phyloP scores from a whole-genome alignment of 2,329 filamentous ascomycete species.

The Bipolaris victoriae region DNA sequence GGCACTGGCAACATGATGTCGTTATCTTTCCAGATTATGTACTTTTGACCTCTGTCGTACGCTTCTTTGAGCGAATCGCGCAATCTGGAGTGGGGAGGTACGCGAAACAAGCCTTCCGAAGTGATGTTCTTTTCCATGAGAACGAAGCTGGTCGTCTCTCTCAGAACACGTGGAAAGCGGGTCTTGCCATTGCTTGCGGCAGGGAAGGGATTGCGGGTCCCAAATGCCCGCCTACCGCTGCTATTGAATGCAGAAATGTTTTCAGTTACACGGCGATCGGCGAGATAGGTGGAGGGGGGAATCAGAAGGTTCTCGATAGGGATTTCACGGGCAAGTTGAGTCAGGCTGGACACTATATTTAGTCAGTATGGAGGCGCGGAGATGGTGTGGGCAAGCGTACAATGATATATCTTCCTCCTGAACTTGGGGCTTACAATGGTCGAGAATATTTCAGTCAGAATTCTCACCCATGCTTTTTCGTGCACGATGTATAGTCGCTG shows the following conservation, averaged over 20 bases:
- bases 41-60: constrained; percentile 62
- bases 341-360: constrained; percentile 55
- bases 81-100: constrained; percentile 58
- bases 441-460: constrained; percentile 62
- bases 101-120: constrained; percentile 61
- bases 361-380: constrained; percentile 17
- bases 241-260: constrained; percentile 57
- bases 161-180: constrained; percentile 59
- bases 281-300: constrained; percentile 60
- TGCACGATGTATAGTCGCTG: constrained; percentile 64
- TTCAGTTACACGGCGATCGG: constrained; percentile 58
- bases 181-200: constrained; percentile 52
- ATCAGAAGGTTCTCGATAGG: constrained; percentile 61
- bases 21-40: constrained; percentile 60
- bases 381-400: constrained; percentile 38
- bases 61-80: constrained; percentile 60
- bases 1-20: constrained; percentile 42
- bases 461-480: constrained; percentile 62
- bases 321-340: constrained; percentile 57
- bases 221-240: constrained; percentile 55
- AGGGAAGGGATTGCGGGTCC: constrained; percentile 56
- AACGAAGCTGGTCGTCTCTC: constrained; percentile 61
- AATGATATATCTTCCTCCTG: constrained; percentile 62
- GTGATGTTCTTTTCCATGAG: constrained; percentile 56
- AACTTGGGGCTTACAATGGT: constrained; percentile 65